Evolutionary conservation across 352 stramenopile genomes (phyloP).

Genomic region (Globisporangium apiculatum): DNA sequence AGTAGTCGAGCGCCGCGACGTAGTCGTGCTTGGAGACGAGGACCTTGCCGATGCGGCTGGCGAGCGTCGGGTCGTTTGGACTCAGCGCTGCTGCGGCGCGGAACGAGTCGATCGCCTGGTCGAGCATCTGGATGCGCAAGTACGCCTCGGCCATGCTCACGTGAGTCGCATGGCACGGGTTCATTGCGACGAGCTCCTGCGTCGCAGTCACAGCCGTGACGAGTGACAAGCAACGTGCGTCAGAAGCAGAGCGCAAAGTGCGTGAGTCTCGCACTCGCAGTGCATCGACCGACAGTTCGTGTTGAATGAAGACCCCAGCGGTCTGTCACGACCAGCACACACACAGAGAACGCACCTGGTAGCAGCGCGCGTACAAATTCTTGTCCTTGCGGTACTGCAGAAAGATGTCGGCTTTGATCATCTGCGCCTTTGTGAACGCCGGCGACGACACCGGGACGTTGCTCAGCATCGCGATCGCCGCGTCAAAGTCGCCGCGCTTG

Average conservation of each 20-base stretch:
- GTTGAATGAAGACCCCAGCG: no score
- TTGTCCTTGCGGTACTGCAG: slow-evolving; percentile 91
- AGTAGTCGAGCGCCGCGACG: slow-evolving; percentile 90
- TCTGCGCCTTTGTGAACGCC: slow-evolving; percentile 83
- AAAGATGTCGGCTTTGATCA: slow-evolving; percentile 92
- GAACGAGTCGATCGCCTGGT: slow-evolving; percentile 80
- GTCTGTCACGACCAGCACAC: no score
- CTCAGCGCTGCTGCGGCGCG: slow-evolving; percentile 46
- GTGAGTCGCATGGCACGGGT: slow-evolving; percentile 64
- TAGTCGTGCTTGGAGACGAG: slow-evolving; percentile 93
- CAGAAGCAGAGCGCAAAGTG: no score
- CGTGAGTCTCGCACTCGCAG: no score
- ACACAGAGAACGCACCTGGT: slow-evolving; percentile 28
- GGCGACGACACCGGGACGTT: slow-evolving; percentile 72
- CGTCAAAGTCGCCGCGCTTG: slow-evolving; percentile 86
- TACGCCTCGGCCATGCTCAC: slow-evolving; percentile 90
- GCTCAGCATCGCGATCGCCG: slow-evolving; percentile 86
- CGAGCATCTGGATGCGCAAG: slow-evolving; percentile 88
- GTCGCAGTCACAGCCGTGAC: neutral
- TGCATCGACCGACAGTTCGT: no score
- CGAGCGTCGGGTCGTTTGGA: slow-evolving; percentile 69
- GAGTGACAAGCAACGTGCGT: neutral
- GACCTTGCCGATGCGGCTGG: slow-evolving; percentile 83
- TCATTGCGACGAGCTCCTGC: slow-evolving; percentile 75
- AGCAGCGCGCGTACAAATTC: slow-evolving; percentile 83